phyloP scores from a whole-genome alignment of 2,329 filamentous ascomycete species.

The Paradendryphiella salina region DNA sequence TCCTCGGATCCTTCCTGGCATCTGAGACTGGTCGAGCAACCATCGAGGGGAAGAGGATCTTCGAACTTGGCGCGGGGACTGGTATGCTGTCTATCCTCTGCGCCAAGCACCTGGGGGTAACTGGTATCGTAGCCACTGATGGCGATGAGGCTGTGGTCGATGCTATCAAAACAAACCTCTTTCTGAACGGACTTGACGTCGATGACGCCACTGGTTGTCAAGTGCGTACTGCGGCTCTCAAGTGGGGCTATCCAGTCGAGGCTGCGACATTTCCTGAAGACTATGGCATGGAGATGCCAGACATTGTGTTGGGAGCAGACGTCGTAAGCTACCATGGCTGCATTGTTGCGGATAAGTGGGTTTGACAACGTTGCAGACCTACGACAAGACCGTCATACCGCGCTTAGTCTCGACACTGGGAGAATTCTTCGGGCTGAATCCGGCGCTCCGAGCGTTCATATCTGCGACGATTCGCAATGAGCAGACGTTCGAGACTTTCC shows the following conservation, averaged over 20 bases:
- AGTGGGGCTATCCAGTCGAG: slow-evolving; percentile 66
- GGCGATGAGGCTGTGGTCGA: slow-evolving; percentile 73
- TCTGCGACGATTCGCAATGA: slow-evolving; percentile 72
- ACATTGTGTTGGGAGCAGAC: slow-evolving; percentile 74
- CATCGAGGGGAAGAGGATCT: slow-evolving; percentile 60
- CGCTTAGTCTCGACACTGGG: slow-evolving; percentile 66
- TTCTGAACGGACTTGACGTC: slow-evolving; percentile 66
- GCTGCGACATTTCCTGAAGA: slow-evolving; percentile 62
- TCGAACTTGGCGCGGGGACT: slow-evolving; percentile 77
- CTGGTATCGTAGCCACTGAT: slow-evolving; percentile 69
- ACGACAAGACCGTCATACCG: slow-evolving; percentile 67
- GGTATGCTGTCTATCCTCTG: slow-evolving; percentile 76
- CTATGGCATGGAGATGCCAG: slow-evolving; percentile 52
- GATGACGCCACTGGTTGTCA: slow-evolving; percentile 30
- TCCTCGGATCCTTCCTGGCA: slow-evolving; percentile 69
- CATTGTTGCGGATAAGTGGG: slow-evolving; percentile 12
- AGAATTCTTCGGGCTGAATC: slow-evolving; percentile 63
- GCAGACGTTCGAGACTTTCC: slow-evolving; percentile 68
- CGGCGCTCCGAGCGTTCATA: slow-evolving; percentile 63
- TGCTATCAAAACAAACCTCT: slow-evolving; percentile 67
- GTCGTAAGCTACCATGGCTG: slow-evolving; percentile 53
- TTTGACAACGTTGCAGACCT: slow-evolving; percentile 57
- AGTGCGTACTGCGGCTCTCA: slow-evolving; percentile 59
- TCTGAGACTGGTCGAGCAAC: slow-evolving; percentile 49
- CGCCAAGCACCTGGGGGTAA: slow-evolving; percentile 65